Evolutionary conservation across 108 stramenopile species (phyloP), one percentile per base, ranked within the genome.

Genomic region (Bacterosira constricta): DNA sequence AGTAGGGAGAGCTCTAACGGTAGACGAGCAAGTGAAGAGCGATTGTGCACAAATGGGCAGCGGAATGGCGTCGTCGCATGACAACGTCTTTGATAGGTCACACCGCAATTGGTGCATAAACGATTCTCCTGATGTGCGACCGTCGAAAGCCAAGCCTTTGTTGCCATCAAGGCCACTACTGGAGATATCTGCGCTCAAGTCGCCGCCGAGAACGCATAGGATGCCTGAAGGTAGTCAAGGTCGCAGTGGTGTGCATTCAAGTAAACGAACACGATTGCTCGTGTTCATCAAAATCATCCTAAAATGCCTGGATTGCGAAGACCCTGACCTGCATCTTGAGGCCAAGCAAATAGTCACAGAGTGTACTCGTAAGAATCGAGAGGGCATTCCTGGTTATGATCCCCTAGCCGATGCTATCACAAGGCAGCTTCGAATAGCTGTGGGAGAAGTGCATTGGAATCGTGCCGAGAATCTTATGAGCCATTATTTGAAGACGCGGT

Each of bases 201-300:
- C 10, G 12, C 41, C 41, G 41, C 10, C 41, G n/a, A 42, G 41
- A 42, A 42, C 3, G 12, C 41, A 42, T n/a, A 42, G 41, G n/a
- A 42, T 42, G 12, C 41, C 41, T 11, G 9, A 42, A 8, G 3
- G 15, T 42, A 42, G 41, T n/a, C 41, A 42, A 42, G 41, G 3
- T 8, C 41, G 41, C 17, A 42, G 9, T 42, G n/a, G 9, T 42
- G n/a, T 42, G 41, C 17, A 42, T 42, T 3, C 41, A 42, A 42
- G 8, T n/a, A 42, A 42, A 42, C 41, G 61, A 45, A 77, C 61
- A 54, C 45, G 66, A 34, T 72, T 86, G 11, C 35, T 83, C n/a
- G 39, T 86, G 0, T 81, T 86, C 36, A 66, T 83, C 35, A 83
- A 84, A 70, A 86, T 83, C 27, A 51, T 86, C 32, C 34, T 86